phyloP scores from a whole-genome alignment of 306 rosid genomes.

The Medicago arabica region DNA sequence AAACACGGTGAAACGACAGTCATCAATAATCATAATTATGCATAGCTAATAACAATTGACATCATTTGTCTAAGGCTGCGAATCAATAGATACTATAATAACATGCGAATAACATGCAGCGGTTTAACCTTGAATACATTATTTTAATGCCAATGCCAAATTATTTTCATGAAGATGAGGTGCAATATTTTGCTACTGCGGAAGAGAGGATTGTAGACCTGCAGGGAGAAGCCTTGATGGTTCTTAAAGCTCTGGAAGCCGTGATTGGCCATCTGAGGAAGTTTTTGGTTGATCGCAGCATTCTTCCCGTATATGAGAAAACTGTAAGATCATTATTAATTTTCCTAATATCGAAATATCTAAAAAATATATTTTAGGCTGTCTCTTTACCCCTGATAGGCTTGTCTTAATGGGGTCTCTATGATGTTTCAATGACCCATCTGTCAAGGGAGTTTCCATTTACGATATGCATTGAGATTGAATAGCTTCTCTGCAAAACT shows the following conservation, averaged over 20 bases:
- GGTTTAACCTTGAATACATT: conserved; percentile 23
- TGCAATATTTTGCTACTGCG: conserved; percentile 59
- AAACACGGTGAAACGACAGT: neutral
- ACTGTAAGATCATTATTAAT: conserved; percentile 59
- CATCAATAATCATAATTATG: conserved; percentile 5
- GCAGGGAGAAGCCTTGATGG: conserved; percentile 90
- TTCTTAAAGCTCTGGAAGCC: conserved; percentile 83
- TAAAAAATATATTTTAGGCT: conserved; percentile 16
- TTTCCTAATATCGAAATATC: conserved; percentile 19
- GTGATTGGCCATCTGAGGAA: conserved; percentile 85
- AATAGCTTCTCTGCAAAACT: neutral
- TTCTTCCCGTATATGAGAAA: conserved; percentile 89
- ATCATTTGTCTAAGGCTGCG: neutral
- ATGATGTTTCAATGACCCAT: conserved; percentile 24
- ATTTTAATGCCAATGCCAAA: conserved; percentile 42
- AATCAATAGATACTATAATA: conserved; percentile 1
- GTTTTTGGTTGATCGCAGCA: conserved; percentile 89
- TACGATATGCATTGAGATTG: conserved; percentile 11
- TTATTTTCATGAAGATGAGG: conserved; percentile 67
- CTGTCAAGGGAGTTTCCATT: conserved; percentile 24
- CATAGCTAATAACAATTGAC: neutral
- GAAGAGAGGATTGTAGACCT: conserved; percentile 91
- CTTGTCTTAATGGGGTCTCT: neutral
- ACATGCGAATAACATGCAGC: neutral
- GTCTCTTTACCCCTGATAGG: neutral